Evolutionary conservation across 352 stramenopile genomes (phyloP), one percentile per base, ranked within the genome.

Genomic region (Globisporangium emineosum): DNA sequence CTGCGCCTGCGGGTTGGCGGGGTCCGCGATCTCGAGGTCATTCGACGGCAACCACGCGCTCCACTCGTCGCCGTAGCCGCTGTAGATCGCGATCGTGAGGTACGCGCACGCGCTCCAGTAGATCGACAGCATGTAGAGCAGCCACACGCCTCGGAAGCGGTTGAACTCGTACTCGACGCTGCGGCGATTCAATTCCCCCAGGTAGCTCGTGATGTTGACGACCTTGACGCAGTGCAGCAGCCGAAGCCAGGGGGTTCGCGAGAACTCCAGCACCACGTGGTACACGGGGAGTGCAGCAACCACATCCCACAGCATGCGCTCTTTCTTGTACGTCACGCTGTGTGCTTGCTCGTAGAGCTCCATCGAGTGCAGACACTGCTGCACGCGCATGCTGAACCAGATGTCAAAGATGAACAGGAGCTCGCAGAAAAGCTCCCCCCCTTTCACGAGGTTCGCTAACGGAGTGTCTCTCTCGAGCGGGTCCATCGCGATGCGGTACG

Each of bases 91-190:
- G 9, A 88, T 68, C 10, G 67, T 57, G n/a, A 89, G 62, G 32
- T 89, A 91, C 0, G 68, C 62, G 33, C 82, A 91, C 0, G 74
- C 77, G 17, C 63, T 58, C 78, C 78, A 89, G 52, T 86, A 89
- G 49, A 89, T 82, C 25, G 71, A 57, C 3, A 88, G 53, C 23
- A 77, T 32, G 37, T 91, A 91, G 10, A 91, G 58, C 49, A 83
- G 21, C 59, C 67, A 77, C 33, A 87, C 71, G 21, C 70, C 71
- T 27, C 67, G 71, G 53, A 88, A 75, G 25, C 79, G 76, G 21
- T 83, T 79, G 54, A 75, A 52, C 62, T 91, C 78, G 55, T 79
- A 79, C 19, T 67, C 71, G 27, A 89, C 70, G 29, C 73, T 89
- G 7, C 76, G 71, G 1, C 82, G 78, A 53, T 88, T 84, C 3